These are phyloP conservation scores for Heterobasidion occidentale DNA, from an alignment of 1,284 basidiomycete genomes.

Conservation along the genomic window DNA sequence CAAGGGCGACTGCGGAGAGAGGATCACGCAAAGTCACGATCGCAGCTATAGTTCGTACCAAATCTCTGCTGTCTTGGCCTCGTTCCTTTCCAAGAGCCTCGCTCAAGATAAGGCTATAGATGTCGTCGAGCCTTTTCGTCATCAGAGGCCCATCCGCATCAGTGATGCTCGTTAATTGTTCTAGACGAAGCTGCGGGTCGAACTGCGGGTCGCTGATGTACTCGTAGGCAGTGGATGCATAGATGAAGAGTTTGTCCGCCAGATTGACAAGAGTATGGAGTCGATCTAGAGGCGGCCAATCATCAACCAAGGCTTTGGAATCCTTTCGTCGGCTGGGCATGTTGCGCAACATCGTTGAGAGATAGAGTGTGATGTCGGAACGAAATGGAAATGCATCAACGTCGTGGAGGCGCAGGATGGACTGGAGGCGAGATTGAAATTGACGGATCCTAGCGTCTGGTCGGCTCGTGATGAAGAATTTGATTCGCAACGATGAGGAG, in stretches of 20 bases:
- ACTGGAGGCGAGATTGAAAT: not conserved
- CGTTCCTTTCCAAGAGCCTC: not conserved
- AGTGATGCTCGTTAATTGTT: not conserved
- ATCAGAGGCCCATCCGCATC: not conserved
- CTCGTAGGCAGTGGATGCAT: not conserved
- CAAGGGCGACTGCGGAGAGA: not conserved
- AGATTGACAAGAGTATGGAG: not conserved
- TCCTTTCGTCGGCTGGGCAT: not conserved
- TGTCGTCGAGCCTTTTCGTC: not conserved
- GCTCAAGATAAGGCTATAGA: not conserved
- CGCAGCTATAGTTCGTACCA: not conserved
- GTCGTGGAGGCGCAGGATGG: not conserved
- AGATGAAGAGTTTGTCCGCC: not conserved
- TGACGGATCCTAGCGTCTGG: not conserved
- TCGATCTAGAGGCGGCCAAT: not conserved
- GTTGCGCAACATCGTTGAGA: not conserved
- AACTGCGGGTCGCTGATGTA: not conserved
- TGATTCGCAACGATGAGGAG: not conserved
- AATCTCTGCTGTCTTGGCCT: not conserved
- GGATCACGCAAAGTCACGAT: not conserved
- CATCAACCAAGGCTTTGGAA: not conserved
- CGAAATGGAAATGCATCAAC: not conserved
- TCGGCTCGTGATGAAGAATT: not conserved
- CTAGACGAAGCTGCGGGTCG: not conserved
- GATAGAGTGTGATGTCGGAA: not conserved